Base-by-base conservation (phyloP, 2,329 filamentous ascomycete species). In the Penicillium thymicola region DNA sequence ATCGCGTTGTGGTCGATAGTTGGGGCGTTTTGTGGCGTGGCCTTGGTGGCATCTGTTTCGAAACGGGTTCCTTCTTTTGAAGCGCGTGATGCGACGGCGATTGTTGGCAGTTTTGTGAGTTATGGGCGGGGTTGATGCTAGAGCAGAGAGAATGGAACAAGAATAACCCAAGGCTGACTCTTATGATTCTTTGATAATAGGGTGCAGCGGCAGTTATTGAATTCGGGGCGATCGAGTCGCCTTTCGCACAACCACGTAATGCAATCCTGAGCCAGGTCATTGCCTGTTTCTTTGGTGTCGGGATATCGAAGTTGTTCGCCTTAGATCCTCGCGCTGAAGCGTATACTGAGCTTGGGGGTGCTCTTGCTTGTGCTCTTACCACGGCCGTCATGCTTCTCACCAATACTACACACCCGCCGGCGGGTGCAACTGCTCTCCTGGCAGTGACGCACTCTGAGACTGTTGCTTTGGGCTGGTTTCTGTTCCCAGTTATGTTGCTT, bases 191-290 rank as follows among this genome's bases (percentile, higher is more conserved):
- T 44, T 18, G 18, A 45, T 8, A 9, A 47, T 38, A 89, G 86
- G 89, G 89, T 50, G 89, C 89, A 5, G 85, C 87, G 3, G 88
- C 89, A 14, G 87, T 92, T n/a, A 81, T 92, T 37, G 83, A 89
- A 65, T 92, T 89, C 72, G 86, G 86, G 65, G 80, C 84, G 45
- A 86, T 90, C 63, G 85, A 89, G 48, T 87, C 87, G 0, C 88
- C 89, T 0, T 81, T 92, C 28, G 80, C 88, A 0, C 89, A 92
- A 66, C 89, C 89, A 1, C 85, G 89, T 25, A 90, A 88, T 70
- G 81, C 84, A 41, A 70, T 92, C 14, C 59, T 87, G 7, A 86
- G 87, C n/a, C 88, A 92, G 67, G 53, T 88, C 30, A 70, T 90
- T 41, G 79, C 86, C 1, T 80, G 84, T 11, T 37, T 85, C 4